Conservation (phyloP, 163 green algal genomes). For the Chlamydomonas reinhardtii region DNA sequence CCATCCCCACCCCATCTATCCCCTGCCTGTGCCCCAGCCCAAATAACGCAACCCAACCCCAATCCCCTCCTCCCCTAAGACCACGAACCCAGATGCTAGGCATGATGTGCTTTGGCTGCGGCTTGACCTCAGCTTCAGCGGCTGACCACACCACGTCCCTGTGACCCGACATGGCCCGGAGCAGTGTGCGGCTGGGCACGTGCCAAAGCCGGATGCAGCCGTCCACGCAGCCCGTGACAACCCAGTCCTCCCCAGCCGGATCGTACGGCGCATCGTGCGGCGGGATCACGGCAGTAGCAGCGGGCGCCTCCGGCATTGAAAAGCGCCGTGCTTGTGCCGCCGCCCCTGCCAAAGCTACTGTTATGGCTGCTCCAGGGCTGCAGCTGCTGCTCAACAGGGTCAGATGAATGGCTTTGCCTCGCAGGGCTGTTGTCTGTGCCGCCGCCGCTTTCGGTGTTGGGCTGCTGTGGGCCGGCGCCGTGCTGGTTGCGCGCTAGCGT, state of each 20-base stretch:
- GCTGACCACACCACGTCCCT: conserved; percentile 42
- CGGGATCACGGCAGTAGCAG: neutral
- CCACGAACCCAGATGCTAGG: no score
- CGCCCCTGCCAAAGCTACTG: neutral
- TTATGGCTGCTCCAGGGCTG: neutral
- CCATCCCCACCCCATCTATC: no score
- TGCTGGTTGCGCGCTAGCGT: no score
- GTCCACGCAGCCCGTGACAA: conserved; percentile 40
- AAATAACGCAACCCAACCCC: no score
- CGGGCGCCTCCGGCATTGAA: no score
- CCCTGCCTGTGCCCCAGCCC: no score
- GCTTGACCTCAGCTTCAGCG: no score
- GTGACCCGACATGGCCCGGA: conserved; percentile 16
- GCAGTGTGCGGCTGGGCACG: conserved; percentile 6
- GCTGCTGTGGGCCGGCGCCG: neutral
- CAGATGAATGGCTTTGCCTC: no score
- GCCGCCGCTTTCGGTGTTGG: neutral
- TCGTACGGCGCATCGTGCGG: conserved; percentile 7
- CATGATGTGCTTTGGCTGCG: no score
- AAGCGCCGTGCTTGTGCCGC: no score
- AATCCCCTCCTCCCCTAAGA: no score
- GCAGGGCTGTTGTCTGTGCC: neutral
- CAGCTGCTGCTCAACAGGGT: no score
- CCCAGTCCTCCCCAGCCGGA: conserved; percentile 26
- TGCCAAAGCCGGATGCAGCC: conserved; percentile 35